These are phyloP conservation scores for Gypsophila paniculata DNA, from an alignment of 179 eudicot species.

Conservation along the genomic window DNA sequence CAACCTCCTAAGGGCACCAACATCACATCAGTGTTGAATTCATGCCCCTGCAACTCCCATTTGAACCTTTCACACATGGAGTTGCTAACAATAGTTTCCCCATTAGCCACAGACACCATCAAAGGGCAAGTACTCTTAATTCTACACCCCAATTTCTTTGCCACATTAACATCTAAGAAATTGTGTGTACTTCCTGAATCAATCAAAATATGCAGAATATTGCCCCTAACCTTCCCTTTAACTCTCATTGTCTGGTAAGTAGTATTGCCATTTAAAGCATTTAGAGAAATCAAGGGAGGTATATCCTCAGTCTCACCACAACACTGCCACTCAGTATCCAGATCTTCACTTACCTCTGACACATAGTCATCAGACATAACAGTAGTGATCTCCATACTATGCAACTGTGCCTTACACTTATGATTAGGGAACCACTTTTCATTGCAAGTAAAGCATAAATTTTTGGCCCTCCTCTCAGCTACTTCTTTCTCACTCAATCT, in stretches of 20 bases:
- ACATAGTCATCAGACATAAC: too few relatives aligned
- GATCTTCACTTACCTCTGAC: too few relatives aligned
- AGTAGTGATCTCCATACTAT: slow-evolving; percentile 3
- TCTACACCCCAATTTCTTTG: not conserved
- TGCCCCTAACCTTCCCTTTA: too few relatives aligned
- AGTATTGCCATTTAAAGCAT: too few relatives aligned
- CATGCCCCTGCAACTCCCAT: slow-evolving; percentile 3
- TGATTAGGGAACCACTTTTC: not conserved
- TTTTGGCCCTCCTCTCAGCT: not conserved
- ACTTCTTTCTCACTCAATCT: not conserved
- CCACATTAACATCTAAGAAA: not conserved
- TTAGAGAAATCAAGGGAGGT: too few relatives aligned
- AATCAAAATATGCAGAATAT: not conserved
- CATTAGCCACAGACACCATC: not conserved
- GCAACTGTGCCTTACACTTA: not conserved
- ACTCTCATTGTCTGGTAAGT: too few relatives aligned
- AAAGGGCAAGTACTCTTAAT: not conserved
- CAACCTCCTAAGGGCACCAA: not conserved
- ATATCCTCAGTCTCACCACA: too few relatives aligned
- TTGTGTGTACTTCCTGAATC: too few relatives aligned
- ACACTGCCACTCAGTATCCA: too few relatives aligned
- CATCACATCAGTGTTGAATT: not conserved
- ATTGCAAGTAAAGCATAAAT: not conserved
- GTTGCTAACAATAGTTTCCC: not conserved
- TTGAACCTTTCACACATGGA: not conserved